These are phyloP conservation scores for Trypanosoma lewisi DNA, from an alignment of 208 protist genomes.

Conservation along the genomic window DNA sequence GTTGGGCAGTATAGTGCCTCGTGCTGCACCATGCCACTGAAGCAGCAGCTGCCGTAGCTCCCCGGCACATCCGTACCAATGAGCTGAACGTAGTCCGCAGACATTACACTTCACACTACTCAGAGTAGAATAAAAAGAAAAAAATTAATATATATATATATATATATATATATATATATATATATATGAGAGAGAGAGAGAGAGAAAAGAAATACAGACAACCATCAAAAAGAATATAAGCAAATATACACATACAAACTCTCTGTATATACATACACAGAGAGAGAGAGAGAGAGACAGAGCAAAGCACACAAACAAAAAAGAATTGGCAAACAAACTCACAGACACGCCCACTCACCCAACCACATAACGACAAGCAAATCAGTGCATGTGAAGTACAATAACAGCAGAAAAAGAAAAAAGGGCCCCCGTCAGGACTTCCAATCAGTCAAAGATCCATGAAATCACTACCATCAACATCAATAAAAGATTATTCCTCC, in stretches of 20 bases:
- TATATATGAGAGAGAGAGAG: not conserved
- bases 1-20: conserved; percentile 27
- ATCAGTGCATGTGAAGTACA: not conserved
- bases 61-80: conserved; percentile 77
- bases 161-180: not conserved
- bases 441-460: too few species aligned
- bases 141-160: conserved; percentile 6
- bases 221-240: too few species aligned
- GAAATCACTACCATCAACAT: too few species aligned
- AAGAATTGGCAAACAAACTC: not conserved
- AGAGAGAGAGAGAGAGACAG: not conserved
- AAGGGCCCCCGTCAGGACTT: too few species aligned
- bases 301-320: not conserved
- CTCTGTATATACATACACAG: too few species aligned
- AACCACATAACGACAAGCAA: not conserved
- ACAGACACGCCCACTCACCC: not conserved
- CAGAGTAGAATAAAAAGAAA: not conserved
- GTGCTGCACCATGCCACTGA: conserved; percentile 57
- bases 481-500: too few species aligned
- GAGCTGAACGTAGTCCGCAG: conserved; percentile 66
- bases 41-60: conserved; percentile 77
- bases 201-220: not conserved
- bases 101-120: conserved; percentile 4
- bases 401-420: too few species aligned
- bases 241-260: too few species aligned